Percentiles rank a stretch among this genome's conserved stretches.
Conservation (phyloP, 768 basidiomycete species). For the Multifurca ochricompacta region DNA sequence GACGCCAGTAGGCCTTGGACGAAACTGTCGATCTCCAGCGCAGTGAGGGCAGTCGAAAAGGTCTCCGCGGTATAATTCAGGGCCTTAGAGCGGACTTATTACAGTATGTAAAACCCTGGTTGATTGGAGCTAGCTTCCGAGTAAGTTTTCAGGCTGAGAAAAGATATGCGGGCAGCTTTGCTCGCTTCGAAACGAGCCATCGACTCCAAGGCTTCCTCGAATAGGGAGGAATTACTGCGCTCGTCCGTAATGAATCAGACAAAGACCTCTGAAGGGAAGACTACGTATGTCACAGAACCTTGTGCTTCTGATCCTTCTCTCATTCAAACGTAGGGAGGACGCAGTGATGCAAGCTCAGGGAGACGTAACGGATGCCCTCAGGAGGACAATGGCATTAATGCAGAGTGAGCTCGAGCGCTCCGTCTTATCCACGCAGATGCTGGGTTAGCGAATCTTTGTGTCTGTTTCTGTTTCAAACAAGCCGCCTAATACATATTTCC, state of each 20-base stretch:
- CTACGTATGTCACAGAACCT: conserved; percentile 39
- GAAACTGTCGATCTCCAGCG: conserved; percentile 66
- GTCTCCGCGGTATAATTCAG: conserved; percentile 43
- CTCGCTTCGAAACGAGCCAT: conserved; percentile 69
- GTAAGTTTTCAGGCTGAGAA: conserved; percentile 40
- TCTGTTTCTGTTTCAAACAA: not conserved
- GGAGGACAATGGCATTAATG: conserved; percentile 80
- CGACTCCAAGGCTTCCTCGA: conserved; percentile 49
- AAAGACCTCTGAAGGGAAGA: conserved; percentile 46
- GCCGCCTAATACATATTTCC: not conserved
- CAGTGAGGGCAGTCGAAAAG: conserved; percentile 43
- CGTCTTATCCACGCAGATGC: conserved; percentile 76
- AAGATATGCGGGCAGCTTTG: conserved; percentile 58
- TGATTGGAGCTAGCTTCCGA: not conserved
- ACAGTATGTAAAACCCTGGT: conserved; percentile 38
- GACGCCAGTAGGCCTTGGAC: conserved; percentile 48
- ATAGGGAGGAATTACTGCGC: conserved; percentile 61
- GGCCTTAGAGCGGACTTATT: conserved; percentile 40
- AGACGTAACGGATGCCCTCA: conserved; percentile 81
- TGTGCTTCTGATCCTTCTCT: not conserved
- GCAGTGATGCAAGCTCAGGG: conserved; percentile 82
- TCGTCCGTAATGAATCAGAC: conserved; percentile 46
- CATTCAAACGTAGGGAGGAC: conserved; percentile 51
- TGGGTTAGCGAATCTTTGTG: conserved; percentile 42
- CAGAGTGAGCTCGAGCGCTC: conserved; percentile 88